Conservation (phyloP, 345 rosid species). For the Euclidium syriacum region DNA sequence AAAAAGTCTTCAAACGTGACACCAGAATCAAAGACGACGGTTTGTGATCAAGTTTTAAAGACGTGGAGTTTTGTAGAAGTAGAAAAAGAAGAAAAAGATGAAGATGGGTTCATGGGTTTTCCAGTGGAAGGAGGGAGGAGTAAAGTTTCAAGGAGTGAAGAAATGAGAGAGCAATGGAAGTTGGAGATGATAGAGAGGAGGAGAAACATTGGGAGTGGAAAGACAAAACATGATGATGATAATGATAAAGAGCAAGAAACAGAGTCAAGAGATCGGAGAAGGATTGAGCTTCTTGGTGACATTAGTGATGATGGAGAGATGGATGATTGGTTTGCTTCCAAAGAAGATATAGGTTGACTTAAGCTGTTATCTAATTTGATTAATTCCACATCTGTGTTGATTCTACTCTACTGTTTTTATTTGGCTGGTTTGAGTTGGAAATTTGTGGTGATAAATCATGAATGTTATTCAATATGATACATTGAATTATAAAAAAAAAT, state of each 20-base stretch:
- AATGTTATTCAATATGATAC: no score
- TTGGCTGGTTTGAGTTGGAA: background rate
- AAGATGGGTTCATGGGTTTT: slow-evolving; percentile 39
- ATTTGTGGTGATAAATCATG: background rate
- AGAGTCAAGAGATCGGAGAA: slow-evolving; percentile 22
- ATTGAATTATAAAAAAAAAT: no score
- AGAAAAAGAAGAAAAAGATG: slow-evolving; percentile 18
- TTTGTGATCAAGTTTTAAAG: slow-evolving; percentile 16
- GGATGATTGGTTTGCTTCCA: slow-evolving; percentile 57
- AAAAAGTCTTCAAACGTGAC: slow-evolving; percentile 45
- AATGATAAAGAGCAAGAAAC: slow-evolving; percentile 21
- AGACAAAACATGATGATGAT: slow-evolving; percentile 1
- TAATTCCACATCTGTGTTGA: background rate
- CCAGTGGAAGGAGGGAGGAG: slow-evolving; percentile 61
- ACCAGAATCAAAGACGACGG: background rate
- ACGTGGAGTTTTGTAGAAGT: slow-evolving; percentile 53
- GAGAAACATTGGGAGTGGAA: slow-evolving; percentile 9
- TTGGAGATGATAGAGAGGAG: slow-evolving; percentile 40
- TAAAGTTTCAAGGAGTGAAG: slow-evolving; percentile 34
- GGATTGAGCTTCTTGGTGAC: slow-evolving; percentile 30
- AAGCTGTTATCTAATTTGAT: background rate
- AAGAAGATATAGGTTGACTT: background rate
- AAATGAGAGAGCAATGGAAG: slow-evolving; percentile 50
- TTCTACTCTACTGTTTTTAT: background rate
- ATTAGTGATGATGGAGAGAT: slow-evolving; percentile 61